phyloP scores from a whole-genome alignment of 2,329 filamentous ascomycete species.

The Fusarium tricinctum region DNA sequence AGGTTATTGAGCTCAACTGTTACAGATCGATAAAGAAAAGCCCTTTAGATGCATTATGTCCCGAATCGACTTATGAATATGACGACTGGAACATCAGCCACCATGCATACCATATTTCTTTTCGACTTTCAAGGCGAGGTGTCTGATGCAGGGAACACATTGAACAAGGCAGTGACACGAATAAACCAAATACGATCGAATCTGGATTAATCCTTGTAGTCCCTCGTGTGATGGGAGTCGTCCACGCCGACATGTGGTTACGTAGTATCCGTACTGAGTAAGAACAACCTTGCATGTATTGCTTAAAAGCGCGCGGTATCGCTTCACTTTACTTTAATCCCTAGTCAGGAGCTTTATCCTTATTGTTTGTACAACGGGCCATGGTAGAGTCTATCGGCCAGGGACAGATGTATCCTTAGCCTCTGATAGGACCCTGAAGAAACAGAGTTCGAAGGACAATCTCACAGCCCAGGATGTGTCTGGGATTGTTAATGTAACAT shows the following conservation, averaged over 20 bases:
- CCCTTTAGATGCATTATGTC: no score
- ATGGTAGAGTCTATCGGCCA: conserved; percentile 4
- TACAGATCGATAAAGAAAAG: no score
- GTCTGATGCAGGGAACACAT: not conserved
- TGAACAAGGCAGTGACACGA: not conserved
- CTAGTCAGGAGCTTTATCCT: no score
- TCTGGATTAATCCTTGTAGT: not conserved
- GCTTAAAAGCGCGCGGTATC: not conserved
- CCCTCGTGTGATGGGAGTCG: conserved; percentile 1
- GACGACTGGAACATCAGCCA: not conserved
- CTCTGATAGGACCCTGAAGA: not conserved
- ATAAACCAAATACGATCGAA: not conserved
- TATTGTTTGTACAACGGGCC: not conserved
- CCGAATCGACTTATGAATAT: no score
- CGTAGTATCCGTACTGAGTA: not conserved
- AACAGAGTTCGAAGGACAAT: conserved; percentile 16
- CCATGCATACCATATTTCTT: not conserved
- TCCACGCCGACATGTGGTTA: conserved; percentile 9
- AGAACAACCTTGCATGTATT: not conserved
- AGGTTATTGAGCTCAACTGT: not conserved
- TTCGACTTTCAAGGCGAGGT: not conserved
- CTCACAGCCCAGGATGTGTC: conserved; percentile 9
- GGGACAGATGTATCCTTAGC: not conserved
- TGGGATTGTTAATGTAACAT: conserved; percentile 6
- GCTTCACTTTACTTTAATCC: not conserved